These are phyloP conservation scores for Talaromyces sp. DNA, from an alignment of 2,329 filamentous ascomycete genomes.

Conservation along the genomic window DNA sequence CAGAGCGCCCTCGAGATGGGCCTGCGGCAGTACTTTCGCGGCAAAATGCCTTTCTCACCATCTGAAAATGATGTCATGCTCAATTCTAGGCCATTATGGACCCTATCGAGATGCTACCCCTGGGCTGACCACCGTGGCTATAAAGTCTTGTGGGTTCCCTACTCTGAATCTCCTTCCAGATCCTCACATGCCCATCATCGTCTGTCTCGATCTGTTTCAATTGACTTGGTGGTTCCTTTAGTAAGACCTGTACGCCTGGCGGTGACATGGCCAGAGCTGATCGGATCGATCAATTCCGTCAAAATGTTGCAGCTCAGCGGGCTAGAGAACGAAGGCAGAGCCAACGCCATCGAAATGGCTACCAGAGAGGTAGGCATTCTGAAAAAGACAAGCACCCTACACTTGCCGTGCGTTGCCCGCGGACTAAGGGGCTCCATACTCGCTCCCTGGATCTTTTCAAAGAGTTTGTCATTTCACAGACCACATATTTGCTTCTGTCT, in stretches of 20 bases:
- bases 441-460: background rate
- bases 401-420: background rate
- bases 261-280: background rate
- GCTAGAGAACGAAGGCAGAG: background rate
- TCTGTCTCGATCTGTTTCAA: background rate
- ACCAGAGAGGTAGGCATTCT: background rate
- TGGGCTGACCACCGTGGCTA: background rate
- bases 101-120: background rate
- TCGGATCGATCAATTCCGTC: background rate
- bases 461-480: background rate
- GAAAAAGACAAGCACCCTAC: background rate
- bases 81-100: background rate
- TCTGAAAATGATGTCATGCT: background rate
- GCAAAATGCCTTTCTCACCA: background rate
- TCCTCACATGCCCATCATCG: background rate
- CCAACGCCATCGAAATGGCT: background rate
- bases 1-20: background rate
- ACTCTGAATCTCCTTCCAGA: background rate
- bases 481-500: background rate
- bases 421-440: background rate
- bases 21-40: background rate
- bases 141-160: background rate
- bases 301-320: background rate
- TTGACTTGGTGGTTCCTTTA: background rate
- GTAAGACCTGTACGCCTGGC: background rate